Conservation (phyloP, 345 rosid genomes). For the Pugionium cornutum region DNA sequence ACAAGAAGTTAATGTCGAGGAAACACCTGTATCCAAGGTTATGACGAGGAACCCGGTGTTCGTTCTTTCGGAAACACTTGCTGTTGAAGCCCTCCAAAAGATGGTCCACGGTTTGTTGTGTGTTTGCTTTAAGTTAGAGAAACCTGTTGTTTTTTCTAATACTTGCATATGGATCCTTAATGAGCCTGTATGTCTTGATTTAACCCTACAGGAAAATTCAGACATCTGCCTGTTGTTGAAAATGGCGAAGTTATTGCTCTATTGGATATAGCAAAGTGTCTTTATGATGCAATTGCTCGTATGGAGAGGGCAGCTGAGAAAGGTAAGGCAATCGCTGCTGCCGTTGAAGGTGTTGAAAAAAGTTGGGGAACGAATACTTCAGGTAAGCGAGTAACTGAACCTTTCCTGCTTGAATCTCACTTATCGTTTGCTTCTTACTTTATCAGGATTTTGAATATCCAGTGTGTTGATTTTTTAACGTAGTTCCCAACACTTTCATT, state of each 20-base stretch:
- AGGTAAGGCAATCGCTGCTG: slow-evolving; percentile 99
- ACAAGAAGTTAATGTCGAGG: slow-evolving; percentile 70
- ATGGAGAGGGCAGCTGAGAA: slow-evolving; percentile 99
- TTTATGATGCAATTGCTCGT: slow-evolving; percentile 97
- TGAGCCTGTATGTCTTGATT: slow-evolving; percentile 27
- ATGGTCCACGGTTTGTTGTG: slow-evolving; percentile 85
- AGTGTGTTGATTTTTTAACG: slow-evolving; percentile 25
- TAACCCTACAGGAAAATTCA: slow-evolving; percentile 71
- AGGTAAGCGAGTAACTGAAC: slow-evolving; percentile 50
- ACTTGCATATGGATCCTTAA: slow-evolving; percentile 13
- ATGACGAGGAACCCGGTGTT: slow-evolving; percentile 95
- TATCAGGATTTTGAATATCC: slow-evolving; percentile 1
- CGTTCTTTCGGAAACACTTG: slow-evolving; percentile 94
- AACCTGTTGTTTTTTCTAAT: neutral
- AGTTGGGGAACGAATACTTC: slow-evolving; percentile 82
- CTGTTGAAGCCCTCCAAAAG: slow-evolving; percentile 98
- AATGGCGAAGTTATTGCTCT: slow-evolving; percentile 98
- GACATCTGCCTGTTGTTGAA: slow-evolving; percentile 99
- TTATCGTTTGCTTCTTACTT: neutral
- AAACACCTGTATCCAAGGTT: slow-evolving; percentile 91
- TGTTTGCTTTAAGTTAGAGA: slow-evolving; percentile 22
- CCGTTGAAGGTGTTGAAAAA: slow-evolving; percentile 98
- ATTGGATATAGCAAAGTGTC: slow-evolving; percentile 94
- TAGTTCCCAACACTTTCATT: slow-evolving; percentile 81
- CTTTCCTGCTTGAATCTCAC: neutral